These are phyloP conservation scores for Penicillium griseofulvum DNA, from an alignment of 2,329 filamentous ascomycete genomes.

Conservation along the genomic window DNA sequence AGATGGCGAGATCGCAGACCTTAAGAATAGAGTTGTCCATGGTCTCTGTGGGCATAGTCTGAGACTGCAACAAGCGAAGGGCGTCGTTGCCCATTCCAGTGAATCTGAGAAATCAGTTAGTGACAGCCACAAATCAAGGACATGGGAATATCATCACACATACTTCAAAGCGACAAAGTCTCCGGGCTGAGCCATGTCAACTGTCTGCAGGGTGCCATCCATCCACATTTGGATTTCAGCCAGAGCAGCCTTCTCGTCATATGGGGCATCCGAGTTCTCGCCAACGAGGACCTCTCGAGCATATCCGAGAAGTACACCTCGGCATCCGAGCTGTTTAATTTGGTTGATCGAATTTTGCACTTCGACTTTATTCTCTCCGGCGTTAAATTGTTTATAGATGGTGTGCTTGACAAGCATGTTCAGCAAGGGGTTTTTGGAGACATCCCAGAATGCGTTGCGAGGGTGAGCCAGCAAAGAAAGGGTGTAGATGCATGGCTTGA, in stretches of 20 bases:
- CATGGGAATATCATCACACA: slow-evolving; percentile 26
- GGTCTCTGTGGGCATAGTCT: slow-evolving; percentile 39
- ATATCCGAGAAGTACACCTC: slow-evolving; percentile 55
- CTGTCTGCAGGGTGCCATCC: slow-evolving; percentile 53
- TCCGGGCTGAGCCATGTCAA: slow-evolving; percentile 52
- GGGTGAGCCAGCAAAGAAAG: slow-evolving; percentile 58
- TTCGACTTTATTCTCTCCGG: slow-evolving; percentile 50
- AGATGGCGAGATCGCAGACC: slow-evolving; percentile 45
- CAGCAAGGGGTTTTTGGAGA: slow-evolving; percentile 49
- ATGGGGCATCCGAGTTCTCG: slow-evolving; percentile 30
- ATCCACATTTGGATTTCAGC: slow-evolving; percentile 48
- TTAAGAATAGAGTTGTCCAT: slow-evolving; percentile 45
- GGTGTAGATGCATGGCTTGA: slow-evolving; percentile 68
- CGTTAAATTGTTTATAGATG: slow-evolving; percentile 59
- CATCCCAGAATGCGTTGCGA: slow-evolving; percentile 45
- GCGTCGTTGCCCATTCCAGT: slow-evolving; percentile 50
- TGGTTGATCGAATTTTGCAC: slow-evolving; percentile 46
- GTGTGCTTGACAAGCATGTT: slow-evolving; percentile 47
- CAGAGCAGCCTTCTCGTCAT: slow-evolving; percentile 31
- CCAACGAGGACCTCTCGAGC: slow-evolving; percentile 56
- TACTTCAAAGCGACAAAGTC: slow-evolving; percentile 54
- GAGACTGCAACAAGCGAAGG: slow-evolving; percentile 41
- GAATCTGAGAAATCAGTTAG: slow-evolving; percentile 28
- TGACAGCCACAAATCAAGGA: not conserved
- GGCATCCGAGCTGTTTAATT: slow-evolving; percentile 51